phyloP scores from a whole-genome alignment of 1,284 basidiomycete genomes.

The Ganoderma multipileum region DNA sequence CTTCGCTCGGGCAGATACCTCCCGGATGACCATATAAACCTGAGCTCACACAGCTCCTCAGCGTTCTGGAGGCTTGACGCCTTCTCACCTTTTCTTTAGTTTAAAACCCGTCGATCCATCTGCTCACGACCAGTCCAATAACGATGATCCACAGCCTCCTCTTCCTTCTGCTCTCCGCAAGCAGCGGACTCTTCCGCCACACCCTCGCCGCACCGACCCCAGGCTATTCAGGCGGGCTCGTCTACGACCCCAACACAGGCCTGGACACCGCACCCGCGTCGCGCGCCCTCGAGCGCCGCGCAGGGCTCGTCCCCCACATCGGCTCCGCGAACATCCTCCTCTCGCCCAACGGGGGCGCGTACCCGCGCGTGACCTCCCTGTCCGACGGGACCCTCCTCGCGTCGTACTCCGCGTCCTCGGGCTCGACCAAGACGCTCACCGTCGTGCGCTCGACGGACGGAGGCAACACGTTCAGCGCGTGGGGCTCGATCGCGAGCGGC shows the following conservation, averaged over 20 bases:
- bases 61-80: neutral
- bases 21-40: neutral
- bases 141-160: constrained; percentile 13
- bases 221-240: neutral
- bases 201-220: neutral
- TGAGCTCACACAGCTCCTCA: neutral
- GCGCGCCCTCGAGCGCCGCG: constrained; percentile 66
- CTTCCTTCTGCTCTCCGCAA: neutral
- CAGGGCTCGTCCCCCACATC: constrained; percentile 76
- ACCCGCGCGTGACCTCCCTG: constrained; percentile 16
- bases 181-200: neutral
- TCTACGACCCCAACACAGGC: neutral
- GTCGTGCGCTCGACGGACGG: constrained; percentile 16
- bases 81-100: neutral
- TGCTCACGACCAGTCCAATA: neutral
- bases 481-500: constrained; percentile 12
- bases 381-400: constrained; percentile 13
- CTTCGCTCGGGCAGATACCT: neutral
- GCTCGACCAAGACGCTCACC: constrained; percentile 4
- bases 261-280: neutral
- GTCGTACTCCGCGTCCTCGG: constrained; percentile 2
- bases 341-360: constrained; percentile 16
- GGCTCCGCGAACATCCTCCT: constrained; percentile 46
- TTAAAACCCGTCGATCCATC: neutral
- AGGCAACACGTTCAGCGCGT: constrained; percentile 8